Conservation (phyloP, 208 protist genomes). For the Leishmania lainsoni region DNA sequence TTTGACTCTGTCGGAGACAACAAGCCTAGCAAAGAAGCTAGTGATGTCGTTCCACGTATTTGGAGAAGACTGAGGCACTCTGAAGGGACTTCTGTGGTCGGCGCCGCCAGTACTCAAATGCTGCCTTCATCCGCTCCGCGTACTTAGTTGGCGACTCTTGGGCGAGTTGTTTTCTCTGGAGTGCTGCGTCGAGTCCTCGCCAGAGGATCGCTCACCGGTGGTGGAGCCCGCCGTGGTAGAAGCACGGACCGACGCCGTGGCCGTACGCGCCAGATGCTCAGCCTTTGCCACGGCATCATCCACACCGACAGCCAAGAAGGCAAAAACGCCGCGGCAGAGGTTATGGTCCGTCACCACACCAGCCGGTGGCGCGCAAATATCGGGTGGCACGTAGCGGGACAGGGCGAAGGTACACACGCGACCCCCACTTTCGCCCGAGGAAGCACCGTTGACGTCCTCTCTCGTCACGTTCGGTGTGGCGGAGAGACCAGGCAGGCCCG, state of each 20-base stretch:
- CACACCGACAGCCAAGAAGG: constrained; percentile 42
- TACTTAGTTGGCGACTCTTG: not conserved
- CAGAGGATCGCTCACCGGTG: not conserved
- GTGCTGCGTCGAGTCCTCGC: not conserved
- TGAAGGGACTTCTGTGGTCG: not conserved
- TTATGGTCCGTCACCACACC: constrained; percentile 83
- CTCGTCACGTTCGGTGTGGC: constrained; percentile 1
- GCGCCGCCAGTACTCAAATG: constrained; percentile 18
- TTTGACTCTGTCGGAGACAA: not conserved
- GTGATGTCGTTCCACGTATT: not conserved
- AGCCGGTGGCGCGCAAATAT: constrained; percentile 51
- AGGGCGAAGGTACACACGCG: constrained; percentile 12
- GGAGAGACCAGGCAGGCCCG: constrained; percentile 11
- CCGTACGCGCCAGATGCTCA: not conserved
- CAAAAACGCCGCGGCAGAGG: constrained; percentile 67
- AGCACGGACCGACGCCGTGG: not conserved
- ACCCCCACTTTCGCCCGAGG: not conserved
- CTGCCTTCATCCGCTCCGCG: constrained; percentile 11
- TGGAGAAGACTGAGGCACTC: not conserved
- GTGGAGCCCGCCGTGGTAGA: not conserved
- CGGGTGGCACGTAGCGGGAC: constrained; percentile 36
- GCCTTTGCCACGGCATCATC: constrained; percentile 8
- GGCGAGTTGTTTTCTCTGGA: not conserved
- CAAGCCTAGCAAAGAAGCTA: not conserved
- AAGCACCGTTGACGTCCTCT: not conserved